A percentile compares a stretch with the other conserved stretches of the same genome.
phyloP scores from a whole-genome alignment of 202 grass and related monocot species.

The Musa balbisiana region DNA sequence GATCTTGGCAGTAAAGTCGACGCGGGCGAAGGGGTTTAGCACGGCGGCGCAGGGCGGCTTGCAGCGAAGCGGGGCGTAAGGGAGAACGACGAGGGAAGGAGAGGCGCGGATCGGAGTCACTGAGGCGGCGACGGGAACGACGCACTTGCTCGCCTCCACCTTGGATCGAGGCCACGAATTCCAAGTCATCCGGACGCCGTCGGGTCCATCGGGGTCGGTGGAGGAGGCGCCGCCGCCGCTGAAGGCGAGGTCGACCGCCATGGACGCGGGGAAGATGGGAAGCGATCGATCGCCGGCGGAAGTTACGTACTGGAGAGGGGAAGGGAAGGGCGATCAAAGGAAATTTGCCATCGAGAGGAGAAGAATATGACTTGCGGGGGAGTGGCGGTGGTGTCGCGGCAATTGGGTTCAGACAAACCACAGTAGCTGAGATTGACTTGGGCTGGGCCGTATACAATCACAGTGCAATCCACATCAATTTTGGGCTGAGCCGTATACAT shows the following conservation, averaged over 20 bases:
- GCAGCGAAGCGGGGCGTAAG: slow-evolving; percentile 16
- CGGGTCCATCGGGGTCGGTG: slow-evolving; percentile 5
- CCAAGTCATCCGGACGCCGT: slow-evolving; percentile 24
- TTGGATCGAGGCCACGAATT: slow-evolving; percentile 20
- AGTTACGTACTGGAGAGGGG: background rate
- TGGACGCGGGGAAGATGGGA: background rate
- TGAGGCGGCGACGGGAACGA: slow-evolving; percentile 9
- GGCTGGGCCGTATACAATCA: background rate
- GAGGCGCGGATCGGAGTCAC: slow-evolving; percentile 6
- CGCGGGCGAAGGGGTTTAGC: slow-evolving; percentile 19
- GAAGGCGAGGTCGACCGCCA: slow-evolving; percentile 5
- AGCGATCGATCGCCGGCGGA: background rate
- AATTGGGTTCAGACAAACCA: background rate
- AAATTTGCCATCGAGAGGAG: background rate
- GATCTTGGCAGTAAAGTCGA: slow-evolving; percentile 16
- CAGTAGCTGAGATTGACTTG: background rate
- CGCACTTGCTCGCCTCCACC: slow-evolving; percentile 23
- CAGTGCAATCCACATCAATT: too few relatives aligned
- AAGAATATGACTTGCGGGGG: background rate
- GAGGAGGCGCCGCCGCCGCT: background rate
- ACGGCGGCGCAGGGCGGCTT: slow-evolving; percentile 18
- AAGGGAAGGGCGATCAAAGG: background rate
- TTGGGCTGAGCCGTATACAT: too few relatives aligned
- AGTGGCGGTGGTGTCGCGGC: background rate
- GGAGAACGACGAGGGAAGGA: slow-evolving; percentile 13